phyloP scores from a whole-genome alignment of 768 basidiomycete species.

The Pulveroboletus sp. region DNA sequence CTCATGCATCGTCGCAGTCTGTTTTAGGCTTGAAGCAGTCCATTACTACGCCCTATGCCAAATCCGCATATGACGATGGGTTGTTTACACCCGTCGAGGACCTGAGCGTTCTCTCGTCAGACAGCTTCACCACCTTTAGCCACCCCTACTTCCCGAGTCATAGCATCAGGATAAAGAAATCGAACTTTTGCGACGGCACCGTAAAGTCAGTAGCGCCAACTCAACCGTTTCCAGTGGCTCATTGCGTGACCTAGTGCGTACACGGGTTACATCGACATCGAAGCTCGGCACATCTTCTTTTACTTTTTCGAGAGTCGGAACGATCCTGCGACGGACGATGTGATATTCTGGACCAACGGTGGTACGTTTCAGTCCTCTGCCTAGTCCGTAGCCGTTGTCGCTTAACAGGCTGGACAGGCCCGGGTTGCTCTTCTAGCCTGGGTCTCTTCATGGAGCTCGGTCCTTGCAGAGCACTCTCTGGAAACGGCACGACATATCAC shows the following conservation, averaged over 20 bases:
- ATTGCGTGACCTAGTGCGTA: conserved; percentile 39
- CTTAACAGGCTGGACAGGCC: conserved; percentile 24
- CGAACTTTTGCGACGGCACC: conserved; percentile 38
- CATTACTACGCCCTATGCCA: not conserved
- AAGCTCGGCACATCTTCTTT: conserved; percentile 64
- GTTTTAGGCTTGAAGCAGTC: conserved; percentile 11
- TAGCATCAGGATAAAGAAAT: conserved; percentile 39
- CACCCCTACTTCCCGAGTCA: conserved; percentile 45
- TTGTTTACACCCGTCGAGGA: conserved; percentile 34
- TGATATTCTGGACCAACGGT: conserved; percentile 57
- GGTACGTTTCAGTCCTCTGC: conserved; percentile 38
- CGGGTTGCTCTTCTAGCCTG: conserved; percentile 53
- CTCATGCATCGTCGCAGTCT: conserved; percentile 19
- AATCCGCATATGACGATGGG: conserved; percentile 22
- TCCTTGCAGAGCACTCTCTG: conserved; percentile 59
- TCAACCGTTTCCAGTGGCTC: not conserved
- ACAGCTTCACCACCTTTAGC: conserved; percentile 35
- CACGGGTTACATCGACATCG: conserved; percentile 65
- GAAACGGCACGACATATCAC: conserved; percentile 49
- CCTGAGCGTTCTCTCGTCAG: conserved; percentile 24
- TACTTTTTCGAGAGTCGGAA: conserved; percentile 72
- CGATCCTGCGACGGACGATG: conserved; percentile 52
- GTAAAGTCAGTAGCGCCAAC: conserved; percentile 32
- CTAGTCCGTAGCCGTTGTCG: not conserved
- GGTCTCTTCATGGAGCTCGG: conserved; percentile 75